Percentiles rank a stretch among this genome's conserved stretches.
phyloP scores from a whole-genome alignment of 2,329 filamentous ascomycete genomes.

The Talaromyces verruculosus region DNA sequence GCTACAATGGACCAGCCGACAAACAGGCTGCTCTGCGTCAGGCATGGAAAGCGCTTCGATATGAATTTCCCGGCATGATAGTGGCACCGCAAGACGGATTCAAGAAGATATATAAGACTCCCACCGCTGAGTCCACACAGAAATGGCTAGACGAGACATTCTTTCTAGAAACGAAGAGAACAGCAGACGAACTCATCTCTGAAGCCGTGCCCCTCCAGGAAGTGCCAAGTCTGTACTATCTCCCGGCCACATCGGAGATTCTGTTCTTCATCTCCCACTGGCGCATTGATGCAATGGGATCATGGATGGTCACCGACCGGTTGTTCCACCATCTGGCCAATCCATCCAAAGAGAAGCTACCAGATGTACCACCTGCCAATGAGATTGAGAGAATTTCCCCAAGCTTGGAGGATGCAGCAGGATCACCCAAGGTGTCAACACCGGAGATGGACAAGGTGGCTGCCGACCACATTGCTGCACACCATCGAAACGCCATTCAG shows the following conservation, averaged over 20 bases:
- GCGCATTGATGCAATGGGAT: constrained; percentile 23
- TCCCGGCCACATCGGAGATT: constrained; percentile 21
- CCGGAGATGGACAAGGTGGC: constrained; percentile 19
- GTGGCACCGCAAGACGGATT: constrained; percentile 14
- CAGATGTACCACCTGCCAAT: background rate
- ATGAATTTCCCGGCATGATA: constrained; percentile 19
- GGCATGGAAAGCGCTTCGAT: constrained; percentile 23
- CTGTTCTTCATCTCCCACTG: constrained; percentile 23
- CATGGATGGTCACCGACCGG: constrained; percentile 20
- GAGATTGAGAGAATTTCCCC: constrained; percentile 20
- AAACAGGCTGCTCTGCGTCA: constrained; percentile 11
- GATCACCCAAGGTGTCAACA: constrained; percentile 15
- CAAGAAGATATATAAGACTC: constrained; percentile 17
- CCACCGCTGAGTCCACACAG: background rate
- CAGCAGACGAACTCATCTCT: constrained; percentile 19
- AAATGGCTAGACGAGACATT: constrained; percentile 21
- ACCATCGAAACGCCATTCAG: constrained; percentile 20
- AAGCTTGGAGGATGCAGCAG: constrained; percentile 22
- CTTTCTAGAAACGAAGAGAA: constrained; percentile 19
- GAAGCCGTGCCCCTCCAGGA: constrained; percentile 10
- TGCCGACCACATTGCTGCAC: constrained; percentile 8
- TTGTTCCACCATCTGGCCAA: constrained; percentile 15
- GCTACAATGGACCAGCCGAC: constrained; percentile 2
- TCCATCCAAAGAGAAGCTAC: background rate
- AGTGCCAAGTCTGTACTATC: constrained; percentile 20